Evolutionary conservation across 345 rosid genomes (phyloP).

Genomic region (Hypericum androsaemum): DNA sequence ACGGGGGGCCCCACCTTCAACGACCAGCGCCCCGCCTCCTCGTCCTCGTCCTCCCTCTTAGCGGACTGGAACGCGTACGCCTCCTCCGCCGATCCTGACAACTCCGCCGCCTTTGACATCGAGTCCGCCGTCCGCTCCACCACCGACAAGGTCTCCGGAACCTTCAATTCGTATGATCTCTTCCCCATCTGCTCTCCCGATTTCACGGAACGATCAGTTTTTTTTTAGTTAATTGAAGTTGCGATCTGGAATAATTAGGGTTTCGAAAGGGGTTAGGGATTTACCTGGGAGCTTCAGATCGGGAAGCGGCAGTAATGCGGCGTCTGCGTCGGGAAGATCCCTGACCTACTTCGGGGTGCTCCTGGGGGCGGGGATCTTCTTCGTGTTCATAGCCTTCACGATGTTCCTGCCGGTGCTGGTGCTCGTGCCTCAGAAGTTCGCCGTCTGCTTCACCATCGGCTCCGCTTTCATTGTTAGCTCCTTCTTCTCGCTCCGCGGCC

Average conservation of each 20-base stretch:
- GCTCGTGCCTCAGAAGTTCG: slow-evolving; percentile 87
- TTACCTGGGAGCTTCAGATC: slow-evolving; percentile 71
- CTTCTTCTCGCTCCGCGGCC: slow-evolving; percentile 84
- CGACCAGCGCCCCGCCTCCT: slow-evolving; percentile 1
- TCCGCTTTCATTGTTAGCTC: slow-evolving; percentile 76
- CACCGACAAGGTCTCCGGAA: slow-evolving; percentile 18
- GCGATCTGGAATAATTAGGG: slow-evolving; percentile 27
- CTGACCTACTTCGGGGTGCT: slow-evolving; percentile 75
- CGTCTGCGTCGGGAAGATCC: slow-evolving; percentile 62
- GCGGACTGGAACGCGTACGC: slow-evolving; percentile 28
- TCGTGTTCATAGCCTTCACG: slow-evolving; percentile 74
- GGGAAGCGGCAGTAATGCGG: slow-evolving; percentile 51
- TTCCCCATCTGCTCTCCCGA: neutral
- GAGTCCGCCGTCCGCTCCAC: slow-evolving; percentile 26
- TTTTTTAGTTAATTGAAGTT: too few relatives aligned
- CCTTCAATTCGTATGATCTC: slow-evolving; percentile 20
- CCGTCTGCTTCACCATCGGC: slow-evolving; percentile 83
- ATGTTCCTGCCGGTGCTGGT: slow-evolving; percentile 97
- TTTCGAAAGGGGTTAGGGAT: slow-evolving; percentile 85
- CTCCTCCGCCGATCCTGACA: slow-evolving; percentile 5
- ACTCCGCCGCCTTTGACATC: slow-evolving; percentile 16
- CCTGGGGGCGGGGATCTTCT: slow-evolving; percentile 74
- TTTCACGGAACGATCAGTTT: too few relatives aligned
- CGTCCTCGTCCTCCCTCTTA: slow-evolving; percentile 12
- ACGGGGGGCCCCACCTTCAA: slow-evolving; percentile 10